Evolutionary conservation across 805 yeast species (phyloP), one percentile per base, ranked within the genome.

Genomic region (Isabelozyma gotoi): DNA sequence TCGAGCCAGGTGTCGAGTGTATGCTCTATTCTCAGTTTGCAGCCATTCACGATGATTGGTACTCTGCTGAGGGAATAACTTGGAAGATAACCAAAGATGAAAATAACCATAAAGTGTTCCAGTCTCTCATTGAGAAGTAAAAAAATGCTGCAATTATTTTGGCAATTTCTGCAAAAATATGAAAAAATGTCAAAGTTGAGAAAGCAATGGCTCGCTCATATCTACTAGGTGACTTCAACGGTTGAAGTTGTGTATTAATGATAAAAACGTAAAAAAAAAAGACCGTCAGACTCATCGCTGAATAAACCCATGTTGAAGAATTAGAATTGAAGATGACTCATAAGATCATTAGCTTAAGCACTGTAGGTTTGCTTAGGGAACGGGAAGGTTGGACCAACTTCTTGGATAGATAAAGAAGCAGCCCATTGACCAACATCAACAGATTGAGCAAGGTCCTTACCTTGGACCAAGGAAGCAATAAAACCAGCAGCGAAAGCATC

Each of bases 401-500:
- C 88, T 78, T 90, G 97, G 65, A 94, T 85, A 39, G 96, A 86
- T 53, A 87, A 68, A 53, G 88, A 77, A 47, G 99, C 99, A 54
- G 95, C 83, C 97, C 98, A 91, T 74, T 92, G 98, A 52, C 97
- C 98, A 67, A 84, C 79, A 56, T 85, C 88, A 49, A 92, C 77
- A 34, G 82, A 74, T 52, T 77, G 74, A 18, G 71, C 71, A 44
- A 89, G 63, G 20, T 77, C 55, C 65, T 85, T 81, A 51, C 84
- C 88, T 67, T 83, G 72, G 44, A 89, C 95, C 53, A 91, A 72
- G 45, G 91, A 94, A 48, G 96, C 96, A 51, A 90, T 70, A 68
- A 92, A 91, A 46, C 98, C 98, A 59, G 94, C 95, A 44, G 97
- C 98, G 63, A 92, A 92, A 11, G 97, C 97, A 65, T 92, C 97